Evolutionary conservation across 768 basidiomycete genomes (phyloP).

Genomic region (Sistotremastrum suecicum): DNA sequence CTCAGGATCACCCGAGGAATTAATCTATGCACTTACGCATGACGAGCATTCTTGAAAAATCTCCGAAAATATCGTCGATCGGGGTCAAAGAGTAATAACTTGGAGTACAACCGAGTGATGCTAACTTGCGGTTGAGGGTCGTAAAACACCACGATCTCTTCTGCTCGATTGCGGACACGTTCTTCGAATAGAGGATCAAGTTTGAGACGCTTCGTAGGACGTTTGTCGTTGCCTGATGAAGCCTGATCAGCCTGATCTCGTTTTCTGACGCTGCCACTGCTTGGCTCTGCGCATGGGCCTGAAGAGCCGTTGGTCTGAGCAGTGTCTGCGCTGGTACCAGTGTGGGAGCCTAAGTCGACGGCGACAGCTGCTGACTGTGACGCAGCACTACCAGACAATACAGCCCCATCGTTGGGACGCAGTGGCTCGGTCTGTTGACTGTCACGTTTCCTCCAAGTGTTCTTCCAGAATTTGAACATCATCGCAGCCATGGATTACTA

Average conservation of each 20-base stretch:
- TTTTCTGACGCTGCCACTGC: background rate
- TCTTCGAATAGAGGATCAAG: no score
- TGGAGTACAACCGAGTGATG: slow-evolving; percentile 30
- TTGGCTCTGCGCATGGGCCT: background rate
- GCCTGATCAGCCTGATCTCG: background rate
- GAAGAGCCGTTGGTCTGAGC: slow-evolving; percentile 27
- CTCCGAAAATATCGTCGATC: slow-evolving; percentile 23
- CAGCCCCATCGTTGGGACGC: slow-evolving; percentile 11
- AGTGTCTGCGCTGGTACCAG: background rate
- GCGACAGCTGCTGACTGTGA: slow-evolving; percentile 6
- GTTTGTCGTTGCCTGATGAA: no score
- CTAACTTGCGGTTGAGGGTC: slow-evolving; percentile 20
- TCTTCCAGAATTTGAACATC: slow-evolving; percentile 40
- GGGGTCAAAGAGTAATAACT: slow-evolving; percentile 32
- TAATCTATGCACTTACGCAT: slow-evolving; percentile 13
- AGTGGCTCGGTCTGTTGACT: background rate
- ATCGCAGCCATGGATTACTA: background rate
- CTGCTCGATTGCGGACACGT: no score
- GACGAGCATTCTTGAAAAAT: slow-evolving; percentile 33
- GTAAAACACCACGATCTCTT: slow-evolving; percentile 31
- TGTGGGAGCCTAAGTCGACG: slow-evolving; percentile 1
- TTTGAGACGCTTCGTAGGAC: background rate
- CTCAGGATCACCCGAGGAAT: background rate
- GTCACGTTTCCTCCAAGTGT: slow-evolving; percentile 25
- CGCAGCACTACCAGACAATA: slow-evolving; percentile 11